Evolutionary conservation across 208 protist species (phyloP).

Genomic region (Tritrichomonas foetus): DNA sequence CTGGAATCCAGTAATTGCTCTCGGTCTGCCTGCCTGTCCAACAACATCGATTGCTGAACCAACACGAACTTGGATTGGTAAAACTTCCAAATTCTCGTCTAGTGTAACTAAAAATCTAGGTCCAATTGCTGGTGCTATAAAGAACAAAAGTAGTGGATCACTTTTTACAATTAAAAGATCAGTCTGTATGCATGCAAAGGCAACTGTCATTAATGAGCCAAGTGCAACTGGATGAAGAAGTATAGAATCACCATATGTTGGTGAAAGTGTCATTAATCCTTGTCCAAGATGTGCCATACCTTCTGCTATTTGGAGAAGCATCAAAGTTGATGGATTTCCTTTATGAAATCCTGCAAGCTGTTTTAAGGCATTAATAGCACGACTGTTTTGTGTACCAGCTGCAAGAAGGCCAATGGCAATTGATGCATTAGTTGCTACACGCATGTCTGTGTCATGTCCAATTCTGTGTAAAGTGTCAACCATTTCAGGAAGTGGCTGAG

Average conservation of each 20-base stretch:
- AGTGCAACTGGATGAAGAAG: constrained; percentile 48
- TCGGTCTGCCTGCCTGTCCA: constrained; percentile 88
- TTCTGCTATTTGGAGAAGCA: constrained; percentile 72
- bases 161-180: constrained; percentile 70
- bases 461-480: constrained; percentile 94
- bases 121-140: constrained; percentile 76
- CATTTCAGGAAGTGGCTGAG: constrained; percentile 84
- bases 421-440: constrained; percentile 78
- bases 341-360: constrained; percentile 77
- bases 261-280: constrained; percentile 88
- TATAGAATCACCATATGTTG: constrained; percentile 79
- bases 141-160: constrained; percentile 91
- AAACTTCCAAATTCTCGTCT: constrained; percentile 79
- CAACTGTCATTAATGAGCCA: constrained; percentile 68
- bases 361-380: constrained; percentile 81
- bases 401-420: constrained; percentile 86
- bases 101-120: constrained; percentile 92
- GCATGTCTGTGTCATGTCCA: constrained; percentile 84
- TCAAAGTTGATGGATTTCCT: constrained; percentile 75
- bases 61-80: constrained; percentile 78
- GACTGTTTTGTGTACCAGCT: constrained; percentile 93
- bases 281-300: constrained; percentile 95
- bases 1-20: constrained; percentile 97
- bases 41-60: constrained; percentile 82
- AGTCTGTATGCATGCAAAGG: constrained; percentile 82